phyloP scores from a whole-genome alignment of 129 eudicot genomes.

The Flaveria brownii region DNA sequence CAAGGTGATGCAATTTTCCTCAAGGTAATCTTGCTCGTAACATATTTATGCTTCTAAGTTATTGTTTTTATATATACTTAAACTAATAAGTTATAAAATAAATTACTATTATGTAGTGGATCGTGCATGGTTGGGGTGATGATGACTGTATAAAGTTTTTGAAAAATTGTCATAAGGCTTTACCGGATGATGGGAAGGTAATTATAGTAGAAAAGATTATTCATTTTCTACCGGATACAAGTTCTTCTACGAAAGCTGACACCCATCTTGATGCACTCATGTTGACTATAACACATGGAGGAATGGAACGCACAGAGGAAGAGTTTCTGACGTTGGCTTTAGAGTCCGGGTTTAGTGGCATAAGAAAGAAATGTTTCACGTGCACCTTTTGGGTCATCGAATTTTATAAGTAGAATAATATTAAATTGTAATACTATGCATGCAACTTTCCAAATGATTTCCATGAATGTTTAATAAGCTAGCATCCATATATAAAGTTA shows the following conservation, averaged over 20 bases:
- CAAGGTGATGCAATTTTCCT: neutral
- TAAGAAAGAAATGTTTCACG: neutral
- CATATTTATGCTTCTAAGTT: no score
- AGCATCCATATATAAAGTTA: no score
- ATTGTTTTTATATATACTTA: no score
- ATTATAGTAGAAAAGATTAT: neutral
- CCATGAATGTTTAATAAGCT: no score
- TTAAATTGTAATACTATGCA: neutral
- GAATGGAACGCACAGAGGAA: neutral
- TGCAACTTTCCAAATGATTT: no score
- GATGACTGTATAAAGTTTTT: neutral
- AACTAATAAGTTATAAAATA: neutral
- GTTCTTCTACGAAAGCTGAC: neutral
- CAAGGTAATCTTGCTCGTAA: neutral
- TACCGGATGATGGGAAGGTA: no score
- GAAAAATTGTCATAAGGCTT: neutral
- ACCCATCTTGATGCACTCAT: neutral
- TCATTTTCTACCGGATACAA: neutral
- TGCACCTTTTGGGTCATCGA: slow-evolving; percentile 1
- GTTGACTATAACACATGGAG: neutral
- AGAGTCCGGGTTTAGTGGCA: slow-evolving; percentile 3
- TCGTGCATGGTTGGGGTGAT: neutral
- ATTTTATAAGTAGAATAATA: neutral
- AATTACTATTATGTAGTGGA: neutral
- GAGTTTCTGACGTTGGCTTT: neutral